Evolutionary conservation across 345 rosid genomes (phyloP), one percentile per base, ranked within the genome.

Genomic region (Erodium maritimum): DNA sequence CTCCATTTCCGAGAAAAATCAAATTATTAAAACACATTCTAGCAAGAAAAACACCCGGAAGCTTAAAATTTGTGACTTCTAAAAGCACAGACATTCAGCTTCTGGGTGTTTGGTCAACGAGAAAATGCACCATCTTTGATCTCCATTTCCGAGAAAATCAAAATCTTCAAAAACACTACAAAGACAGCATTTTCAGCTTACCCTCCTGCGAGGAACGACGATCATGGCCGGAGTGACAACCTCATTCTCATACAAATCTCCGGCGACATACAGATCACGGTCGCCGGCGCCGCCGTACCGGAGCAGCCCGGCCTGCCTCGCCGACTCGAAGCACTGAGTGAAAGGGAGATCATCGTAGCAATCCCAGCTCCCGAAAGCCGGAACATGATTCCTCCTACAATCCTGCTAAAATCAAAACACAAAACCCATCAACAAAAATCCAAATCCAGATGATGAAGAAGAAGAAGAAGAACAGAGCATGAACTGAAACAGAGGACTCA

Each of bases 291-390:
- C 81, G 59, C 84, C 73, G 72, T 83, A 85, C 46, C 91, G 95
- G 48, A 87, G 79, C 72, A 79, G 62, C 5, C 90, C 79, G 16
- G 84, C 78, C 12, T 82, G 87, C 23, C 87, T 73, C 0, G 96
- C 87, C 1, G 95, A 75, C 29, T 94, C 95, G 45, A 94, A 94
- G 61, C 99, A 94, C 61, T 90, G 95, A 61, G 97, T 90, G 73
- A 87, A 87, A 0, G 97, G 91, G 21, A 85, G 77, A 50, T 80
- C 86, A 22, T 73, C 83, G 82, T 85, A 83, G 88, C 97, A 90
- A 19, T 94, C 96, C 97, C 99, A 90, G 87, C 95, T 87, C 6
- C 99, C 97, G 58, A 94, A 94, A 5, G 97, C 95, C 0, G 99
- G 99, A 10, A 93, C 86, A 64, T 86, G 94, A 50, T 75, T 78